These are phyloP conservation scores for Fremontodendron californicum DNA, from an alignment of 345 rosid species.

Conservation along the genomic window DNA sequence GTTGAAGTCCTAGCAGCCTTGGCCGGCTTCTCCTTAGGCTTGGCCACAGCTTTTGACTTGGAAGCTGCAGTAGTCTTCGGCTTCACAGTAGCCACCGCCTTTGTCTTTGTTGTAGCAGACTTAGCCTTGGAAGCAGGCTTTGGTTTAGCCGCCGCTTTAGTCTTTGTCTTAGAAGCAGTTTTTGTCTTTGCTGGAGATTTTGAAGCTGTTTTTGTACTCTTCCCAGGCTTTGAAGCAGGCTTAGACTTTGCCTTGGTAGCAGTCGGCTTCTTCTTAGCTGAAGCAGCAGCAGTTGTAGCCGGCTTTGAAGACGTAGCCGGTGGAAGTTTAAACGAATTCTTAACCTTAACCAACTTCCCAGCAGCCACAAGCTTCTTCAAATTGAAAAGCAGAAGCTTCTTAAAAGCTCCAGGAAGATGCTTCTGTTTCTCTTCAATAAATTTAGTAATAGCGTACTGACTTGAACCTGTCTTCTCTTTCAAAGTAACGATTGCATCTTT, in stretches of 20 bases:
- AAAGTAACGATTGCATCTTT: conserved; percentile 61
- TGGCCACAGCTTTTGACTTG: conserved; percentile 28
- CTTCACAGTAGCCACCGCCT: conserved; percentile 28
- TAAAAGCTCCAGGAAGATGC: conserved; percentile 52
- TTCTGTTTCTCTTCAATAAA: conserved; percentile 77
- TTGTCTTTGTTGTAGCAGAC: conserved; percentile 48
- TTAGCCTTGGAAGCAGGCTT: conserved; percentile 30
- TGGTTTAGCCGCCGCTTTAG: conserved; percentile 33
- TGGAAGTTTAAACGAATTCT: conserved; percentile 68
- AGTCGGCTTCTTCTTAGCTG: conserved; percentile 32
- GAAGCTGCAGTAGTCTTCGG: conserved; percentile 26
- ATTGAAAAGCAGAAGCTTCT: conserved; percentile 58
- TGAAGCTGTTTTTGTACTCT: conserved; percentile 24
- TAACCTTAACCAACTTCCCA: conserved; percentile 66
- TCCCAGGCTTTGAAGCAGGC: conserved; percentile 25
- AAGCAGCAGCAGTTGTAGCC: conserved; percentile 10
- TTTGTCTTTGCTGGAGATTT: conserved; percentile 21
- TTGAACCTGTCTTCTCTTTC: conserved; percentile 85
- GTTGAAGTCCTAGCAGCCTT: conserved; percentile 65
- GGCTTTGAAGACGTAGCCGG: conserved; percentile 37
- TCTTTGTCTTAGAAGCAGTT: conserved; percentile 27
- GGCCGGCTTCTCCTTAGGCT: conserved; percentile 54
- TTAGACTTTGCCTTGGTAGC: conserved; percentile 38
- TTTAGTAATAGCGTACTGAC: conserved; percentile 79
- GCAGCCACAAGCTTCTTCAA: conserved; percentile 65